phyloP scores from a whole-genome alignment of 1,139 yeast genomes.

The Kazachstania sp. region DNA sequence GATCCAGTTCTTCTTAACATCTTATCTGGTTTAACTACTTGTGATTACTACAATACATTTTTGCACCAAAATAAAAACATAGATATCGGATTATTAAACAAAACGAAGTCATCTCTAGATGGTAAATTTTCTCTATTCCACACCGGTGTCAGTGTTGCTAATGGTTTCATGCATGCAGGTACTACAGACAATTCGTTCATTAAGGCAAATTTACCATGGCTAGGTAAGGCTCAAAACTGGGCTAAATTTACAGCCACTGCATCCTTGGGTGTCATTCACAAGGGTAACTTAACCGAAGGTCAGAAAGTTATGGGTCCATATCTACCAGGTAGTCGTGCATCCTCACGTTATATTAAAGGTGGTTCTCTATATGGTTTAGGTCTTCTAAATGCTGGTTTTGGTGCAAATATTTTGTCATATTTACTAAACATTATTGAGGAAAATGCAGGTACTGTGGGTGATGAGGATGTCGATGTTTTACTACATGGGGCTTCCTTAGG shows the following conservation, averaged over 20 bases:
- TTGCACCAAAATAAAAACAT: conserved; percentile 80
- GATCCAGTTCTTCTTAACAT: conserved; percentile 54
- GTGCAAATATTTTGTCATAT: conserved; percentile 77
- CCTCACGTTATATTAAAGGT: conserved; percentile 85
- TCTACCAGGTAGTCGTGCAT: conserved; percentile 68
- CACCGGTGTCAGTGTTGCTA: conserved; percentile 90
- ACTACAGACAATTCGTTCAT: conserved; percentile 93
- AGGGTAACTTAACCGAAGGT: conserved; percentile 90
- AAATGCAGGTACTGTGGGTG: conserved; percentile 56
- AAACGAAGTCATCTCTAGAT: conserved; percentile 73
- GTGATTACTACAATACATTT: conserved; percentile 87
- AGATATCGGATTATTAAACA: conserved; percentile 72
- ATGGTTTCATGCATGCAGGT: conserved; percentile 93
- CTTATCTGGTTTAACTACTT: conserved; percentile 86
- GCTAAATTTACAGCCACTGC: conserved; percentile 97
- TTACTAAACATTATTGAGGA: conserved; percentile 68
- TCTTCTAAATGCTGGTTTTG: conserved; percentile 83
- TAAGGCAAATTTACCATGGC: conserved; percentile 87
- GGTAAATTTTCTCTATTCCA: conserved; percentile 93
- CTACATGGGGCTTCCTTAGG: conserved; percentile 96
- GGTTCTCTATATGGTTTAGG: conserved; percentile 94
- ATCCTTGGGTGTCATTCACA: conserved; percentile 94
- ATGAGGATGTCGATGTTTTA: conserved; percentile 73
- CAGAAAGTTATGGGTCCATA: conserved; percentile 81
- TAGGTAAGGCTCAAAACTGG: conserved; percentile 96